Percentiles rank a stretch among this genome's conserved stretches.
Evolutionary conservation across 495 filamentous ascomycete genomes (phyloP).

Genomic region (Aspergillus homomorphus): DNA sequence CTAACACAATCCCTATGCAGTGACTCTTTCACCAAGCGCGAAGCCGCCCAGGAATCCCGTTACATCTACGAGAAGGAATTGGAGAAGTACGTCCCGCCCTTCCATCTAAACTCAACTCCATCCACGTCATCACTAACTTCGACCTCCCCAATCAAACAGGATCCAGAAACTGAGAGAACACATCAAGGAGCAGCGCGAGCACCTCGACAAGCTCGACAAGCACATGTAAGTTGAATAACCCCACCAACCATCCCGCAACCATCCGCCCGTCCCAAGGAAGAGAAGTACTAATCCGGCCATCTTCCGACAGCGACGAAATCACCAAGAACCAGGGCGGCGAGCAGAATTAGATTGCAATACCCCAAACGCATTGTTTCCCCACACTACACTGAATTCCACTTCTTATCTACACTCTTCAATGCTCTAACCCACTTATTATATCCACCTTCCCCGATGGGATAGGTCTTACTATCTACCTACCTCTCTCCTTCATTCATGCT

Average conservation of each 20-base stretch:
- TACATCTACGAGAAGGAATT: slow-evolving; percentile 82
- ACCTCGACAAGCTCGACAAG: slow-evolving; percentile 77
- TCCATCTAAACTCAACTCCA: not conserved
- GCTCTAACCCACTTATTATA: not conserved
- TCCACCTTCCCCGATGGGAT: too few relatives aligned
- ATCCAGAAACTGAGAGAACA: slow-evolving; percentile 67
- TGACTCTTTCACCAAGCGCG: slow-evolving; percentile 87
- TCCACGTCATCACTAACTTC: not conserved
- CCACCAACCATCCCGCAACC: not conserved
- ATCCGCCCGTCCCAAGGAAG: too few relatives aligned
- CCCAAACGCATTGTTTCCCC: too few relatives aligned
- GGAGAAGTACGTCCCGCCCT: slow-evolving; percentile 58
- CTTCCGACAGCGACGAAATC: slow-evolving; percentile 57
- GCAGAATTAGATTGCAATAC: slow-evolving; percentile 56
- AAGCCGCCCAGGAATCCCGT: slow-evolving; percentile 79
- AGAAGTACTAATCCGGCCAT: not conserved
- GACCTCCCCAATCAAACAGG: slow-evolving; percentile 28
- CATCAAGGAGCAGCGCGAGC: slow-evolving; percentile 72
- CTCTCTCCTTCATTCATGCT: too few relatives aligned
- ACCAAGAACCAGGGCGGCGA: slow-evolving; percentile 66
- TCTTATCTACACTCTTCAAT: not conserved
- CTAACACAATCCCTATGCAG: slow-evolving; percentile 38
- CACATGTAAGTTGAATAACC: slow-evolving; percentile 64
- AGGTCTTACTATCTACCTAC: not conserved
- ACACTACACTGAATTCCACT: too few relatives aligned